Percentiles rank a stretch among this genome's conserved stretches.
Conservation (phyloP, 2,329 filamentous ascomycete genomes). For the Didymosphaeria variabile region DNA sequence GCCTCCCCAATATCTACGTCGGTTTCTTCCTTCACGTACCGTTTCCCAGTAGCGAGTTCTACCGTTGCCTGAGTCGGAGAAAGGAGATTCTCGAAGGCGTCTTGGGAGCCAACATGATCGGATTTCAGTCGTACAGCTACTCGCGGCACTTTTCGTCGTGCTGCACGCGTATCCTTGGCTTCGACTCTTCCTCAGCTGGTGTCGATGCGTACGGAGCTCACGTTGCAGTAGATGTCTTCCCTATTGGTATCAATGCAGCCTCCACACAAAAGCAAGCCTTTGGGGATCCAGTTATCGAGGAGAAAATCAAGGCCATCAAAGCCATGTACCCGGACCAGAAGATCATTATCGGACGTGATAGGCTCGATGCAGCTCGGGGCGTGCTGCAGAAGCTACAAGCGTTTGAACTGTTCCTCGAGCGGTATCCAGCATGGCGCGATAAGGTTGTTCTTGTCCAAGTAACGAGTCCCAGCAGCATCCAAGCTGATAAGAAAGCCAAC, state of each 20-base stretch:
- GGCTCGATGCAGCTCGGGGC: conserved; percentile 90
- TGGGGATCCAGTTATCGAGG: conserved; percentile 72
- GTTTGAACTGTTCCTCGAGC: conserved; percentile 89
- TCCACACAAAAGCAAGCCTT: conserved; percentile 80
- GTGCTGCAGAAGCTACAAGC: conserved; percentile 96
- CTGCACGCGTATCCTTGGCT: conserved; percentile 90
- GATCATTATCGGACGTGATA: conserved; percentile 92
- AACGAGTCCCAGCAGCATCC: conserved; percentile 83
- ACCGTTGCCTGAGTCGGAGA: conserved; percentile 84
- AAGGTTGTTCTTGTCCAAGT: conserved; percentile 95
- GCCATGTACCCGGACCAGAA: conserved; percentile 88
- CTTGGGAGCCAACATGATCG: conserved; percentile 89
- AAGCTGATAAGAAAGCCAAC: conserved; percentile 75
- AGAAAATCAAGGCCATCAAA: conserved; percentile 75
- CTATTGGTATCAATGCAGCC: conserved; percentile 91
- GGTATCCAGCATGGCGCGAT: conserved; percentile 90
- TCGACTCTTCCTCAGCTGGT: conserved; percentile 83
- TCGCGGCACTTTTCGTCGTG: conserved; percentile 94
- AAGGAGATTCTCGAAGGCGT: conserved; percentile 92
- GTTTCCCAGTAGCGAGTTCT: conserved; percentile 95
- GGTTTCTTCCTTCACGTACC: conserved; percentile 94
- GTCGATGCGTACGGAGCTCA: conserved; percentile 90
- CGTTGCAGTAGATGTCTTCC: conserved; percentile 91
- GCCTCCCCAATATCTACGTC: conserved; percentile 88
- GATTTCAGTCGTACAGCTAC: conserved; percentile 95